Conservation (phyloP, 352 stramenopile species). For the Phytophthora hibernalis region DNA sequence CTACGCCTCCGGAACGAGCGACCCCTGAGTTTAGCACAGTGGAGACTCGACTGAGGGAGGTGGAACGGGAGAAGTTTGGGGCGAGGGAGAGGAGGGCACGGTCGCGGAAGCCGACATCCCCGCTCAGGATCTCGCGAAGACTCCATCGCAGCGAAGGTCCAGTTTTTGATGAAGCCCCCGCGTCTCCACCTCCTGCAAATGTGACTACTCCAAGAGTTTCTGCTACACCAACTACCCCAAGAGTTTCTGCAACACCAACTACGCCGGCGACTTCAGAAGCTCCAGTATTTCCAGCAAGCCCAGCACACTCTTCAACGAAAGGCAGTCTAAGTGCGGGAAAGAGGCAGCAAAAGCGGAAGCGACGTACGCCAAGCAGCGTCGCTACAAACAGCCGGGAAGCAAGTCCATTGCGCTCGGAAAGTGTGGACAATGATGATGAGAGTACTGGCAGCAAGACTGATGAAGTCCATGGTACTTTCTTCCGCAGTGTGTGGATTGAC, state of each 20-base stretch:
- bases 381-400: background rate
- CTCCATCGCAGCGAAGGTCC: constrained; percentile 1
- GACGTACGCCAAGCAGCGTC: background rate
- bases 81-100: background rate
- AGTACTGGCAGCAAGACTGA: constrained; percentile 2
- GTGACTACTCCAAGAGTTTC: background rate
- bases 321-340: constrained; percentile 4
- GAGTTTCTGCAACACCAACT: background rate
- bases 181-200: background rate
- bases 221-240: background rate
- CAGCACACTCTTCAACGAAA: background rate
- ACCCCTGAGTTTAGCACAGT: background rate
- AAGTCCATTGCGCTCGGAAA: constrained; percentile 1
- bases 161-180: background rate
- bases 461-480: constrained; percentile 24
- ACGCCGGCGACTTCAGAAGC: background rate
- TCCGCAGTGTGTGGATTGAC: constrained; percentile 29
- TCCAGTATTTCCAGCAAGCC: background rate
- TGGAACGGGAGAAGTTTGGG: constrained; percentile 13
- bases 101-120: constrained; percentile 18
- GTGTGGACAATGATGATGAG: background rate
- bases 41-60: constrained; percentile 12
- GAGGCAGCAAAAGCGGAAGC: constrained; percentile 29
- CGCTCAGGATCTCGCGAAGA: constrained; percentile 14
- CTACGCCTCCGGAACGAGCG: background rate